Evolutionary conservation across 1,284 basidiomycete genomes (phyloP).

Genomic region (Cryptococcus sp.): DNA sequence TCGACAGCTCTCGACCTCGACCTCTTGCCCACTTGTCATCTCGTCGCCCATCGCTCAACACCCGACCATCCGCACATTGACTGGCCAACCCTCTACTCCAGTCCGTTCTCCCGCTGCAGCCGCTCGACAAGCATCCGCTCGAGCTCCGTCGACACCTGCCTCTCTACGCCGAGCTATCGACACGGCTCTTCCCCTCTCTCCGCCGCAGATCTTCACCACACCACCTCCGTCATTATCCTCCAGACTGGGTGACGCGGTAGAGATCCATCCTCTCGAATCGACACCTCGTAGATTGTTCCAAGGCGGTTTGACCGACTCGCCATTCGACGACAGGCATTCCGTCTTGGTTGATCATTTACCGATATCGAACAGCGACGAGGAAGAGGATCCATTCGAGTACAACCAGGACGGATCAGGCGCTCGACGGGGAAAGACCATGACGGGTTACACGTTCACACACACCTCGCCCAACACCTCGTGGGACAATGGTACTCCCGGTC

Average conservation of each 20-base stretch:
- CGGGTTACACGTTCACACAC: constrained; percentile 21
- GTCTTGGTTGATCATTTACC: constrained; percentile 11
- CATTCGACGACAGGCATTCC: constrained; percentile 35
- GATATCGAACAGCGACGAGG: background rate
- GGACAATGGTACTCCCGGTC: constrained; percentile 13
- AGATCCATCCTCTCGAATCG: constrained; percentile 13
- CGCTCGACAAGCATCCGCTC: background rate
- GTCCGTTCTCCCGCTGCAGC: background rate
- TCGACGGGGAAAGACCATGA: constrained; percentile 21
- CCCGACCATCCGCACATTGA: background rate
- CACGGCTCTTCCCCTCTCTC: constrained; percentile 23
- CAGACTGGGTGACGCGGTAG: constrained; percentile 12
- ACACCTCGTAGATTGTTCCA: constrained; percentile 7
- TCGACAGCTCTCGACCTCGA: constrained; percentile 5
- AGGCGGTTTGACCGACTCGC: constrained; percentile 17
- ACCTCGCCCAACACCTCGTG: constrained; percentile 12
- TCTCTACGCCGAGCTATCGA: constrained; percentile 19
- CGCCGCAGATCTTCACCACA: constrained; percentile 12
- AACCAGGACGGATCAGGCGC: constrained; percentile 1
- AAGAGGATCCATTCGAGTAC: constrained; percentile 21
- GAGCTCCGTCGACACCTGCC: constrained; percentile 1
- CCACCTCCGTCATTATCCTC: constrained; percentile 15
- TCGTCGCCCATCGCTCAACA: background rate
- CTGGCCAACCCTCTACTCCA: background rate
- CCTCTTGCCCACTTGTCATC: background rate